phyloP scores from a whole-genome alignment of 257 asterid genomes.

The Euphrasia confusa region DNA sequence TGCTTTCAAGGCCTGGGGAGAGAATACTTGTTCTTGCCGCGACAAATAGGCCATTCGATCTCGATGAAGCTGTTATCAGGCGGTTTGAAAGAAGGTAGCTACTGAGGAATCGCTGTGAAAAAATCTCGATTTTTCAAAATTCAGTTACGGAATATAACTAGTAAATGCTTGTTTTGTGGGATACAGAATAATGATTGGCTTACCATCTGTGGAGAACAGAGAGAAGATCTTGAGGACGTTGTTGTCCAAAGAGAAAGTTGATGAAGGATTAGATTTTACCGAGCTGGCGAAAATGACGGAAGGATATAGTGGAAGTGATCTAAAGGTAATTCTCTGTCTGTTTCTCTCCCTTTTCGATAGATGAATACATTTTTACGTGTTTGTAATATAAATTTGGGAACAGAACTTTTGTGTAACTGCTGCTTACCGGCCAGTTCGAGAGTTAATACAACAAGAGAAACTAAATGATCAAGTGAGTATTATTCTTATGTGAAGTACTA shows the following conservation, averaged over 20 bases:
- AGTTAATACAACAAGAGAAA: constrained; percentile 69
- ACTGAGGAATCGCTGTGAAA: too few relatives aligned
- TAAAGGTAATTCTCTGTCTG: constrained; percentile 45
- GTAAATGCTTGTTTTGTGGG: constrained; percentile 4
- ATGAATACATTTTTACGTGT: neutral
- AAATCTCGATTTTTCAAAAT: too few relatives aligned
- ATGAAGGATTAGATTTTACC: constrained; percentile 46
- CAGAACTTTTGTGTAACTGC: constrained; percentile 85
- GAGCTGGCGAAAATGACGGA: constrained; percentile 74
- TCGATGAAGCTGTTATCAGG: constrained; percentile 91
- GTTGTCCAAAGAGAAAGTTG: constrained; percentile 69
- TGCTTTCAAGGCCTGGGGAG: constrained; percentile 70
- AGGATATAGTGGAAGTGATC: constrained; percentile 88
- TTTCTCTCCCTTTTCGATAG: too few relatives aligned
- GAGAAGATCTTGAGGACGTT: constrained; percentile 68
- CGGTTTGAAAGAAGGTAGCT: constrained; percentile 79
- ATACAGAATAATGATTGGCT: constrained; percentile 75
- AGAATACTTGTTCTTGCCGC: constrained; percentile 89
- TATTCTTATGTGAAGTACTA: neutral
- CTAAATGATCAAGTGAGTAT: constrained; percentile 47
- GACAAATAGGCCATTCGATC: constrained; percentile 91
- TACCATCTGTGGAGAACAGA: constrained; percentile 69
- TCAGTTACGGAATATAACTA: too few relatives aligned
- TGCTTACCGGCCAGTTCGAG: constrained; percentile 89
- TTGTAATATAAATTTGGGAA: constrained; percentile 18